Evolutionary conservation across 78 protist genomes (phyloP), one percentile per base, ranked within the genome.

Genomic region (Isochrysis galbana): DNA sequence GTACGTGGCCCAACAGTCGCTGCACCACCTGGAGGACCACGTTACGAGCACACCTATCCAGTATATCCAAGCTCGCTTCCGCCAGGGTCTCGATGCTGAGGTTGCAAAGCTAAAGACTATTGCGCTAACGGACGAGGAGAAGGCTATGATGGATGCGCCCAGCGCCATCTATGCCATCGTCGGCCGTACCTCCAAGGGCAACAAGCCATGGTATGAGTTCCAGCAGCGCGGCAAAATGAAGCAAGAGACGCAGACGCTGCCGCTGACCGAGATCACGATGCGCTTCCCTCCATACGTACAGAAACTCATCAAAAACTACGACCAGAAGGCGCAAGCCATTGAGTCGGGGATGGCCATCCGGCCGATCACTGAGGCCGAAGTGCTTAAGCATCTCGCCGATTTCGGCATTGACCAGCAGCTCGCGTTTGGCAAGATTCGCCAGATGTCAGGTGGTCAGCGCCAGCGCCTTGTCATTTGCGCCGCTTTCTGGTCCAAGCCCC

Each of bases 11-110:
- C 93, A 91, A 90, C 93, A 91, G 10, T 55, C 91, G 87, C 55
- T 91, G 86, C 93, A 91, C 90, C 93, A 91, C 80, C 44, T 91
- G 26, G 93, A 91, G 67, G 93, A 80, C 0, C 17, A 83, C 90
- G 17, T 83, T 25, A 0, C 0, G 38, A 14, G 22, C 22, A 48
- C 72, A 14, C 61, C 72, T 2, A 32, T 47, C 38, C 22, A 5
- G 34, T 84, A 45, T 44, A 47, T 47, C 39, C 47, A 32, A 44
- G 32, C 26, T 32, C 90, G 90, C 70, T 47, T 47, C 90, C 91
- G 61, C n/a, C 29, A 32, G 42, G 92, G 92, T 36, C 86, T 90
- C 41, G 92, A 90, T 70, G 39, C 17, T 19, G 92, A 90, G 92
- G 22, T 90, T 54, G 5, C 67, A 11, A 47, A 84, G 90, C 39